Conservation (phyloP, 768 basidiomycete genomes). For the Termitomyces sp. region DNA sequence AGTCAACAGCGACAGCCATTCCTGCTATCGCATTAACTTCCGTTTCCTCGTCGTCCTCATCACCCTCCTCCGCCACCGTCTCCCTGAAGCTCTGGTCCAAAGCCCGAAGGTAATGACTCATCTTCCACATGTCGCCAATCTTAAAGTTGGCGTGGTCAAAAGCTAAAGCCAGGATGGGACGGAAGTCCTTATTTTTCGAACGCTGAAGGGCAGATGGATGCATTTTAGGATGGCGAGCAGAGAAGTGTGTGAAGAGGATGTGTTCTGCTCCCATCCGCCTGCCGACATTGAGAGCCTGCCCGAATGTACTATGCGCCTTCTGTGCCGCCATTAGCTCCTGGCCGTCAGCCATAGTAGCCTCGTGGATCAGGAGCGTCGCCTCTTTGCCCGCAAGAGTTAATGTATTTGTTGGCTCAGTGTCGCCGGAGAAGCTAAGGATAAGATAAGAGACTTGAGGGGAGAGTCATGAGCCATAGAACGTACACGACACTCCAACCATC, state of each 20-base stretch:
- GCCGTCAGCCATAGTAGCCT: slow-evolving; percentile 89
- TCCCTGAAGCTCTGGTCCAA: slow-evolving; percentile 61
- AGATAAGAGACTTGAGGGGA: slow-evolving; percentile 17
- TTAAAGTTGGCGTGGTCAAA: slow-evolving; percentile 74
- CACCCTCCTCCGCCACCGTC: slow-evolving; percentile 43
- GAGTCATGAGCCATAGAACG: slow-evolving; percentile 35
- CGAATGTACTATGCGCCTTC: slow-evolving; percentile 88
- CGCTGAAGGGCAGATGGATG: slow-evolving; percentile 44
- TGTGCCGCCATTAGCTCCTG: slow-evolving; percentile 62
- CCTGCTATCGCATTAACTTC: slow-evolving; percentile 8
- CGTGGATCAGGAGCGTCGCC: slow-evolving; percentile 87
- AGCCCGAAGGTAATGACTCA: slow-evolving; percentile 68
- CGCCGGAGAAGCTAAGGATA: slow-evolving; percentile 78
- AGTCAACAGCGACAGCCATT: slow-evolving; percentile 18
- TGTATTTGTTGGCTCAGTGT: slow-evolving; percentile 73
- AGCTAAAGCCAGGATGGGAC: slow-evolving; percentile 61
- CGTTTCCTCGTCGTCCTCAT: slow-evolving; percentile 24
- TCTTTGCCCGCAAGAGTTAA: slow-evolving; percentile 58
- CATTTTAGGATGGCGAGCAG: slow-evolving; percentile 87
- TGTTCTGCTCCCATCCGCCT: slow-evolving; percentile 80
- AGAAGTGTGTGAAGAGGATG: slow-evolving; percentile 93
- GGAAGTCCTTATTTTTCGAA: slow-evolving; percentile 1
- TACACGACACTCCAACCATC: slow-evolving; percentile 80
- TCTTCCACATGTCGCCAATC: slow-evolving; percentile 82
- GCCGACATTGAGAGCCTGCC: slow-evolving; percentile 81